Conservation (phyloP, 2,329 filamentous ascomycete genomes). For the Pezicula rhizophila region DNA sequence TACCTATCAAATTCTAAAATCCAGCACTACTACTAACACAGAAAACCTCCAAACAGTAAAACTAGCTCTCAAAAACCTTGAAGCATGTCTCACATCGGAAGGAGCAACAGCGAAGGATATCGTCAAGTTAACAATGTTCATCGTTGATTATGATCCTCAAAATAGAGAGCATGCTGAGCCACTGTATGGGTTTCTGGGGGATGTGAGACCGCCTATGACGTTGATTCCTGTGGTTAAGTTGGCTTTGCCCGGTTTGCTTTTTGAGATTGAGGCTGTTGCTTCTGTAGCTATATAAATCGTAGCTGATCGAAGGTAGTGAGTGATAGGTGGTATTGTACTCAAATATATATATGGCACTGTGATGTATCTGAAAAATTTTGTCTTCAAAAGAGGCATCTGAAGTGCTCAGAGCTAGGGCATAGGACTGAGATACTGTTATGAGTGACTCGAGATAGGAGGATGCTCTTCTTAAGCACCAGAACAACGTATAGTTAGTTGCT, state of each 20-base stretch:
- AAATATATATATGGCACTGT: no score
- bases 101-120: neutral
- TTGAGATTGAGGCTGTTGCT: conserved; percentile 2
- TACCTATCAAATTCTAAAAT: no score
- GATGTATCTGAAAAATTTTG: no score
- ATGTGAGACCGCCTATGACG: neutral
- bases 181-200: neutral
- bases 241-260: neutral
- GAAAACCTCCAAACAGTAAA: neutral
- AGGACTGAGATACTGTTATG: no score
- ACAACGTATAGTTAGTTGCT: no score
- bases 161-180: neutral
- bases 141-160: neutral
- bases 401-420: no score
- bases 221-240: neutral
- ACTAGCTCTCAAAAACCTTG: neutral
- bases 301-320: no score
- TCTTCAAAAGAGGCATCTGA: no score
- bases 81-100: neutral
- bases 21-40: no score
- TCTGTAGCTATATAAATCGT: neutral
- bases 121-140: neutral
- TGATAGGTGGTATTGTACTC: no score
- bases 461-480: no score
- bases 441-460: no score